Evolutionary conservation across 1,284 basidiomycete genomes (phyloP).

Genomic region (Trametes pubescens): DNA sequence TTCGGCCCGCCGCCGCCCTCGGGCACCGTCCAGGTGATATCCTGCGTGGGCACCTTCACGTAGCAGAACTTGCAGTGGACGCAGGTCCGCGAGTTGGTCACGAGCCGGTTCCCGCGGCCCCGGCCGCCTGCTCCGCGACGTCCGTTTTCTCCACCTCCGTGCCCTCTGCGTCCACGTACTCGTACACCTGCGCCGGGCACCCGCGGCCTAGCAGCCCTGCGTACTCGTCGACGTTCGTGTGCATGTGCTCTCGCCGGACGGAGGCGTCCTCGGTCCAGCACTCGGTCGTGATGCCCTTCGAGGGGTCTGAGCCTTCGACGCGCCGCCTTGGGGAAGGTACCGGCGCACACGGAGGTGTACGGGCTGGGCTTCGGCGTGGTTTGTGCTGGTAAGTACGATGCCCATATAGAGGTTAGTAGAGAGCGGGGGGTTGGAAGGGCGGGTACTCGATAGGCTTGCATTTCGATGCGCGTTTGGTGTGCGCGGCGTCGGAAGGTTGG

Average conservation of each 20-base stretch:
- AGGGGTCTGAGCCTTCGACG: conserved; percentile 56
- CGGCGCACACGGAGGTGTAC: conserved; percentile 83
- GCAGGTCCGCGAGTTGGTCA: conserved; percentile 97
- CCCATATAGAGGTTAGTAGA: conserved; percentile 96
- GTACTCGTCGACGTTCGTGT: conserved; percentile 81
- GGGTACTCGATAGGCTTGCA: conserved; percentile 92
- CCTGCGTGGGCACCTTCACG: conserved; percentile 92
- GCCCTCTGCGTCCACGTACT: conserved; percentile 86
- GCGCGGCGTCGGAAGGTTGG: conserved; percentile 71
- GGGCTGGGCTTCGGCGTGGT: conserved; percentile 96
- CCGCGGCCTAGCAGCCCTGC: conserved; percentile 89
- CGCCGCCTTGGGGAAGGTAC: conserved; percentile 45
- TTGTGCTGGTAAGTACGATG: conserved; percentile 92
- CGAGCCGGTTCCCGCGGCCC: conserved; percentile 88
- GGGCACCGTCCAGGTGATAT: conserved; percentile 61
- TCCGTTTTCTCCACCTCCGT: conserved; percentile 21
- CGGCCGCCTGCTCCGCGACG: conserved; percentile 52
- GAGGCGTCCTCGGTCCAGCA: conserved; percentile 51
- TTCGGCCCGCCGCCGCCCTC: neutral
- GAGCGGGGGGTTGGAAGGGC: conserved; percentile 87
- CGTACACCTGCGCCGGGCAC: conserved; percentile 97
- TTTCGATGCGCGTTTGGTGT: conserved; percentile 74
- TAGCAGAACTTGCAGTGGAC: conserved; percentile 96
- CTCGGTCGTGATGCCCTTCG: conserved; percentile 47
- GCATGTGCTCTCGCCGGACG: conserved; percentile 69